Percentiles rank a stretch among this genome's conserved stretches.
phyloP scores from a whole-genome alignment of 2,329 filamentous ascomycete genomes.

The Ophiostoma ulmi region DNA sequence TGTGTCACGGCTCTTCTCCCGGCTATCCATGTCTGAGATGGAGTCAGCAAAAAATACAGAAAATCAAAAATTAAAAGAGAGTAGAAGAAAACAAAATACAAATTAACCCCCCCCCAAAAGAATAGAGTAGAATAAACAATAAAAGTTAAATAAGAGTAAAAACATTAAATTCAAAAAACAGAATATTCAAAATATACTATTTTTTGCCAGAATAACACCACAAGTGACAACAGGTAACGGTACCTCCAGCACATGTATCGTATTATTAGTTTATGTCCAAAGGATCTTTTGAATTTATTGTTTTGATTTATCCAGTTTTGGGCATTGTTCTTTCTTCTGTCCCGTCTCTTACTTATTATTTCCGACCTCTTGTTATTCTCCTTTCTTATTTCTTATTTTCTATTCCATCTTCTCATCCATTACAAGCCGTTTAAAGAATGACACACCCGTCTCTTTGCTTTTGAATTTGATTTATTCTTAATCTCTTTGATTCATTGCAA shows the following conservation, averaged over 20 bases:
- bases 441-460: background rate
- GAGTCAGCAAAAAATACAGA: background rate
- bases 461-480: background rate
- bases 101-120: background rate
- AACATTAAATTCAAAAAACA: background rate
- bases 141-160: conserved; percentile 11
- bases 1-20: background rate
- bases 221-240: conserved; percentile 4
- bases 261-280: conserved; percentile 8
- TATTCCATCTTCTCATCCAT: background rate
- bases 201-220: conserved; percentile 19
- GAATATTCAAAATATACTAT: background rate
- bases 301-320: background rate
- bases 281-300: background rate
- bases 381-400: background rate
- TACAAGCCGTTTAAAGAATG: background rate
- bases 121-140: background rate
- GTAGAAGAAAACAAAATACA: background rate
- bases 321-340: background rate
- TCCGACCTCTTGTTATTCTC: conserved; percentile 9
- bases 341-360: background rate
- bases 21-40: conserved; percentile 5
- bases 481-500: background rate
- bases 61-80: background rate
- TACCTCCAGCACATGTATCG: conserved; percentile 11